Conservation (phyloP, 2,329 filamentous ascomycete genomes). For the Neonectria hederae region DNA sequence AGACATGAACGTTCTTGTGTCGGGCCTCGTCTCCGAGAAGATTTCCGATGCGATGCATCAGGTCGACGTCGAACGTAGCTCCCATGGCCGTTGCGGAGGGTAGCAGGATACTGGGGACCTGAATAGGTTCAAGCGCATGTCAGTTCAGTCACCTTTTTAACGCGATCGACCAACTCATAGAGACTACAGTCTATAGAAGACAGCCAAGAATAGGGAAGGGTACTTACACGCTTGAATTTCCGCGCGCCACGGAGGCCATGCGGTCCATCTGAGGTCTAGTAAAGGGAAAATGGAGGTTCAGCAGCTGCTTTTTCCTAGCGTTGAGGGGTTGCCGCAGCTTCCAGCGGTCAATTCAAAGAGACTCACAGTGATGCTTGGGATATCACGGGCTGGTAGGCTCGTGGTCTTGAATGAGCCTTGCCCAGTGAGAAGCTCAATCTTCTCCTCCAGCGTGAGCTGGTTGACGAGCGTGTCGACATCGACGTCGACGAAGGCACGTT, state of each 20-base stretch:
- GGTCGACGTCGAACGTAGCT: slow-evolving; percentile 67
- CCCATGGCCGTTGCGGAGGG: slow-evolving; percentile 54
- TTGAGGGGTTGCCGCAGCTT: not conserved
- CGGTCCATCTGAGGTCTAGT: slow-evolving; percentile 28
- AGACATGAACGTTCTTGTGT: slow-evolving; percentile 73
- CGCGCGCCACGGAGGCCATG: slow-evolving; percentile 28
- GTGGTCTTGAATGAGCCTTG: slow-evolving; percentile 18
- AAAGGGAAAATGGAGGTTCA: too few species aligned
- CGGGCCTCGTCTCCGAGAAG: slow-evolving; percentile 61
- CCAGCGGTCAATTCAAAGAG: not conserved
- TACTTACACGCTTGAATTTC: slow-evolving; percentile 24
- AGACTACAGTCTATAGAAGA: too few species aligned
- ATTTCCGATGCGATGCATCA: slow-evolving; percentile 63
- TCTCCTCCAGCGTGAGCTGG: slow-evolving; percentile 23
- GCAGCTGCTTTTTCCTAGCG: not conserved
- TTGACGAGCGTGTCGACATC: slow-evolving; percentile 11
- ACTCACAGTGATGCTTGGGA: slow-evolving; percentile 14
- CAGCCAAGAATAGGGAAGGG: too few species aligned
- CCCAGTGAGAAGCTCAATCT: slow-evolving; percentile 22
- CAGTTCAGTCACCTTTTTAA: too few species aligned
- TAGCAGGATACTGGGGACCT: not conserved
- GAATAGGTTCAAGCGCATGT: not conserved
- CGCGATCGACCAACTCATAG: too few species aligned
- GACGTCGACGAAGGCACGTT: not conserved
- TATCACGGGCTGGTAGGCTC: not conserved